These are phyloP conservation scores for Cercospora janseana DNA, from an alignment of 2,329 filamentous ascomycete species.

Conservation along the genomic window DNA sequence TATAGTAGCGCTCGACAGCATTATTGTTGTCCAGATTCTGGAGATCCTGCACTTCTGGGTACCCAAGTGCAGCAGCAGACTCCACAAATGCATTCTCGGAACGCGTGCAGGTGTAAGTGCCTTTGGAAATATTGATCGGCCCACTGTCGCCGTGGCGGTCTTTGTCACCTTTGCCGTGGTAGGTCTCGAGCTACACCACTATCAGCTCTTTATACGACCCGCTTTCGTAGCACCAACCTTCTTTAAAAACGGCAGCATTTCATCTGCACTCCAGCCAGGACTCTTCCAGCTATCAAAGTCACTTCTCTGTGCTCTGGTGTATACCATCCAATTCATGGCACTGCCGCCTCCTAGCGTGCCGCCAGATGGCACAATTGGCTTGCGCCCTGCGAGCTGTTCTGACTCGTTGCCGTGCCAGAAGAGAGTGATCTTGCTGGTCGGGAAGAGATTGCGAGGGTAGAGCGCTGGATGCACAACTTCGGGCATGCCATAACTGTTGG, in stretches of 20 bases:
- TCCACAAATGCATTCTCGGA: constrained; percentile 52
- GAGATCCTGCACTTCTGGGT: constrained; percentile 53
- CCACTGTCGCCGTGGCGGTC: constrained; percentile 55
- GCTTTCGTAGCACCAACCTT: constrained; percentile 41
- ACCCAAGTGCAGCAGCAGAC: constrained; percentile 50
- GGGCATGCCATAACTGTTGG: constrained; percentile 53
- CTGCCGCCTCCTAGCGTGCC: constrained; percentile 61
- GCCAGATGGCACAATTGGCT: constrained; percentile 45
- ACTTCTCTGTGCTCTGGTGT: constrained; percentile 46
- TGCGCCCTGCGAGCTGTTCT: constrained; percentile 48
- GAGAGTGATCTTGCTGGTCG: constrained; percentile 50
- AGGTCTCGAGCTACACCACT: constrained; percentile 53
- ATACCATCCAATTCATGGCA: constrained; percentile 44
- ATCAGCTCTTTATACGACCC: background rate
- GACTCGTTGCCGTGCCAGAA: constrained; percentile 54
- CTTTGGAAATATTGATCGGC: constrained; percentile 56
- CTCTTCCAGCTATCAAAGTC: constrained; percentile 56
- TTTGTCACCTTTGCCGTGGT: constrained; percentile 48
- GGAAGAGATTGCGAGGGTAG: constrained; percentile 50
- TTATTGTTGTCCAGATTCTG: constrained; percentile 50
- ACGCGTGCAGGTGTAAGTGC: constrained; percentile 43
- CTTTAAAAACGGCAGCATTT: constrained; percentile 54
- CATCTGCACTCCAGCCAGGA: constrained; percentile 52
- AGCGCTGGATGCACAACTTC: constrained; percentile 54
- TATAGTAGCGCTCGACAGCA: constrained; percentile 44